Conservation (phyloP, 192 early-diverging fungal genomes). For the Entomortierella parvispora region DNA sequence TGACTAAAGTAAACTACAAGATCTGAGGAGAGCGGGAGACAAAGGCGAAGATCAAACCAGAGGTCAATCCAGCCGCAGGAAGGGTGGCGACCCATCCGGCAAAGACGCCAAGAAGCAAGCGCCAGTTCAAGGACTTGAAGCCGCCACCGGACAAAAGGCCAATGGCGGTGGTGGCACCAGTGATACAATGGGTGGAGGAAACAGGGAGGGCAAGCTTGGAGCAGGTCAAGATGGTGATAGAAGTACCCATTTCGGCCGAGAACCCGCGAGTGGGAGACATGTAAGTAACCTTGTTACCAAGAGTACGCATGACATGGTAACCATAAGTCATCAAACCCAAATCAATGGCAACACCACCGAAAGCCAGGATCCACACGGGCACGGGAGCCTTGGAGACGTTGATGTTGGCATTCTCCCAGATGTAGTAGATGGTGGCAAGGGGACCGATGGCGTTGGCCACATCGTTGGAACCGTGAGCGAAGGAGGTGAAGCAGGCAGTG, state of each 20-base stretch:
- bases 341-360: constrained; percentile 82
- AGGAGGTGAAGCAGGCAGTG: constrained; percentile 85
- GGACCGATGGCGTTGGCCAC: constrained; percentile 90
- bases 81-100: constrained; percentile 83
- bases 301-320: constrained; percentile 77
- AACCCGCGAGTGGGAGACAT: constrained; percentile 86
- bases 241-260: constrained; percentile 81
- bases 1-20: background rate
- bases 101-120: constrained; percentile 66
- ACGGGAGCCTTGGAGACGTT: constrained; percentile 63
- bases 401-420: constrained; percentile 65
- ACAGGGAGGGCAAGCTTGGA: constrained; percentile 84
- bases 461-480: constrained; percentile 90
- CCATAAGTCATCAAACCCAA: constrained; percentile 78
- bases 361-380: constrained; percentile 77
- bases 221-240: constrained; percentile 83
- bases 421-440: constrained; percentile 75
- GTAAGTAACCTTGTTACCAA: constrained; percentile 89
- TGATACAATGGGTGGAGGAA: constrained; percentile 91
- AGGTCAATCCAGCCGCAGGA: constrained; percentile 70
- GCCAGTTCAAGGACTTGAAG: constrained; percentile 79
- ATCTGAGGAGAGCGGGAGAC: constrained; percentile 59
- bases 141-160: constrained; percentile 74
- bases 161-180: constrained; percentile 79
- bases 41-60: constrained; percentile 77